Base-by-base conservation (phyloP, 495 filamentous ascomycete genomes). In the Neurospora africana region DNA sequence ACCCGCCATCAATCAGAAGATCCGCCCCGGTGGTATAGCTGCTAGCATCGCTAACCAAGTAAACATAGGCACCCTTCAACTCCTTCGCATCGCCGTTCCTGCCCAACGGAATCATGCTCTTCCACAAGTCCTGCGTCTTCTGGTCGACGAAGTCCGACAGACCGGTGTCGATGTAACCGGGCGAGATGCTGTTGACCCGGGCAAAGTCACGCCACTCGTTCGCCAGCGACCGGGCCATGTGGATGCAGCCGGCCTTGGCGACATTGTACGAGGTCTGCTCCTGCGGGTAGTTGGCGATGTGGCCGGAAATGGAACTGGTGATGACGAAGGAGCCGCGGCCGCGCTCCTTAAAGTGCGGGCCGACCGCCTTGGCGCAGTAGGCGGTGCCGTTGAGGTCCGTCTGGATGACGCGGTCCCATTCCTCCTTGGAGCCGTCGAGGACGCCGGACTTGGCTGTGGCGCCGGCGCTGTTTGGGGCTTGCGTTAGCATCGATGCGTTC, bases 41-140 rank as follows among this genome's bases (percentile, higher is more conserved):
- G 79, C 88, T 89, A 9, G 92, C 92, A 81, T 95, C 91, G 75
- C 86, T 89, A 72, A 85, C 84, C 73, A 95, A 79, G 78, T 93
- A 95, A 8, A 93, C 89, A 79, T 93, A 95, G 6, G 90, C 91
- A 6, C 90, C 92, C 88, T 95, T 95, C 43, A 95, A 79, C 86
- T 95, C 92, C 85, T 93, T 92, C 0, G 91, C 91, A 35, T 91
- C 82, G 39, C 91, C 92, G 68, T 91, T 84, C 21, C 92, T 86
- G 27, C 89, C 90, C 84, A 94, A 86, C 5, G 92, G 91, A 68
- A 93, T 93, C 91, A 93, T 93, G 72, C 81, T 84, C 75, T 85
- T 84, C 92, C 92, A 94, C 69, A 93, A 78, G 72, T 91, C 81
- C 83, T 93, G 90, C 0, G 84, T 87, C 80, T 93, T 84, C 81